Percentiles rank a stretch among this genome's conserved stretches.
Evolutionary conservation across 306 rosid genomes (phyloP).

Genomic region (Argentina anserina): DNA sequence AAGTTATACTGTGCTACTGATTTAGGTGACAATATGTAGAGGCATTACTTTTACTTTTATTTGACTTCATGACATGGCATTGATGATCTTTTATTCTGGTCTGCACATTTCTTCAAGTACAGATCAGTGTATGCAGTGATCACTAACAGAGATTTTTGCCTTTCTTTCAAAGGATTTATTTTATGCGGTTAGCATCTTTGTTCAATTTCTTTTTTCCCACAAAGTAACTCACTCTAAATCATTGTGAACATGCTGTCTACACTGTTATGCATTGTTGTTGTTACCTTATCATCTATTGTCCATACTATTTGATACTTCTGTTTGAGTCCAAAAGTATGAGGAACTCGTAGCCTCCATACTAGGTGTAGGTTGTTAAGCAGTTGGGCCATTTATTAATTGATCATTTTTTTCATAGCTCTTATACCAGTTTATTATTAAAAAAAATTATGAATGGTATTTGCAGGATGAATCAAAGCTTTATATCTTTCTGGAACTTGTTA

Average conservation of each 20-base stretch:
- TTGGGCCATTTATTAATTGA: background rate
- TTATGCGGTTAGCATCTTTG: background rate
- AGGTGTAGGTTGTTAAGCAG: background rate
- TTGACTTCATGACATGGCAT: background rate
- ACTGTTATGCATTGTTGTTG: background rate
- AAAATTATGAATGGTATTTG: constrained; percentile 27
- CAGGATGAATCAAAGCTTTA: constrained; percentile 81
- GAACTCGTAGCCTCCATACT: background rate
- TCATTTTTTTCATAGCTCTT: background rate
- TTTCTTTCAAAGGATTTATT: background rate
- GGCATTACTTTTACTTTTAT: background rate
- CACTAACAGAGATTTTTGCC: background rate
- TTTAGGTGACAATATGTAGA: background rate
- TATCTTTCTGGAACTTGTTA: constrained; percentile 86
- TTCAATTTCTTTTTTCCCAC: background rate
- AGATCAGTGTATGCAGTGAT: background rate
- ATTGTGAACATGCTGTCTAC: background rate
- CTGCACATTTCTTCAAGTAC: background rate
- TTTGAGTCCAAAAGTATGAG: background rate
- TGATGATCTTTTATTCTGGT: background rate
- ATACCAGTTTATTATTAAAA: constrained; percentile 10
- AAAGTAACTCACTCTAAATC: background rate
- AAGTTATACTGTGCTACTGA: background rate
- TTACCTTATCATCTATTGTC: background rate
- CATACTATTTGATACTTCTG: background rate